Base-by-base conservation (phyloP, 768 basidiomycete species). In the Agrocybe pediades region DNA sequence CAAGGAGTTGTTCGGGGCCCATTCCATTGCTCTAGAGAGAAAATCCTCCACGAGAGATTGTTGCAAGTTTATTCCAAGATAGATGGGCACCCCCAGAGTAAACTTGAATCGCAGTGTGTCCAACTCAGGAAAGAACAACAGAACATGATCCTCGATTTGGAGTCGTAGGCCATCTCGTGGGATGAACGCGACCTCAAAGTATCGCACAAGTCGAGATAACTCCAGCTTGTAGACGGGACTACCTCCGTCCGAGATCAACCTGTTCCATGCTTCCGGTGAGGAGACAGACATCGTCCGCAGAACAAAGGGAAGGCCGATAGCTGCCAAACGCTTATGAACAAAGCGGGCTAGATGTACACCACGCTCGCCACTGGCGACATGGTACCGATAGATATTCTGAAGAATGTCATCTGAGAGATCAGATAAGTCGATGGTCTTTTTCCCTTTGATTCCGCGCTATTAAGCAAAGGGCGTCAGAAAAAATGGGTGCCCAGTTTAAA, bases 91-190 rank as follows among this genome's bases (percentile, higher is more conserved):
- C 2, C 57, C 63, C 9, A 48, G 26, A 27, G 58, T 52, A 40
- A 62, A 62, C 13, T 49, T 55, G 30, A 64, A 62, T 20, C 61
- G 57, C n/a, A 64, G 49, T 13, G 55, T 52, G 2, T 57, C 46
- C 26, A 64, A 29, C 39, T 62, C 59, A 6, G 58, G 52, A 16
- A 51, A 57, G 9, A 54, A 26, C 3, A 41, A 13, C 21, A 45
- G 19, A n/a, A 30, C 21, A 17, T 47, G 25, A n/a, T 51, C 41
- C 21, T 45, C 48, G n/a, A 49, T 17, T n/a, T 46, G 44, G n/a
- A 54, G n/a, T 6, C 56, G 30, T 29, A 55, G 40, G 29, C 53
- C 53, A 26, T 51, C 41, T 30, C 51, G 49, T 17, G 51, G 50
- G 11, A 46, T 40, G 36, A 62, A 60, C 2, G 36, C 39, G 5